phyloP scores from a whole-genome alignment of 2,329 filamentous ascomycete genomes.

The Botrytis byssoidea region DNA sequence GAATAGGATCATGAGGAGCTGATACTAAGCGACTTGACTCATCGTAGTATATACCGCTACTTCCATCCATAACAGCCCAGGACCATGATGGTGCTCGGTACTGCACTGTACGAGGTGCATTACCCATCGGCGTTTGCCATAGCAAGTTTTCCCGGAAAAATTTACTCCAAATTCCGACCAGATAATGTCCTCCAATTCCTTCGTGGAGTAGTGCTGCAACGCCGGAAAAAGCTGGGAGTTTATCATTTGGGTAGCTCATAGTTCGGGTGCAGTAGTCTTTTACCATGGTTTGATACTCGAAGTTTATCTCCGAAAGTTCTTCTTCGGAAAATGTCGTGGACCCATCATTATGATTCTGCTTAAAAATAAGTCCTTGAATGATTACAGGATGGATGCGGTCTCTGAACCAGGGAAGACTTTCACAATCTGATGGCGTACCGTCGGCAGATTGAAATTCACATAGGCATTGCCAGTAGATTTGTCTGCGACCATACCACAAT shows the following conservation, averaged over 20 bases:
- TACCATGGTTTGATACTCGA: not conserved
- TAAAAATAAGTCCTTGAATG: not conserved
- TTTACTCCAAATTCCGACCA: not conserved
- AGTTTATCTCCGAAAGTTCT: not conserved
- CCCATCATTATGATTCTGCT: not conserved
- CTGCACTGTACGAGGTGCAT: not conserved
- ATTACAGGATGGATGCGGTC: rapidly evolving
- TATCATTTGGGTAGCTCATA: not conserved
- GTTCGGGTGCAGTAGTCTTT: rapidly evolving
- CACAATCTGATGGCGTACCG: not conserved
- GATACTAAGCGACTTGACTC: not conserved
- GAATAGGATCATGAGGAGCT: not conserved
- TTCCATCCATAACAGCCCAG: not conserved
- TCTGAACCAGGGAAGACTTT: rapidly evolving
- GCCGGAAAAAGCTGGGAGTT: not conserved
- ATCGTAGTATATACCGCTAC: no score
- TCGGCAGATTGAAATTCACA: not conserved
- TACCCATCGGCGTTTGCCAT: rapidly evolving
- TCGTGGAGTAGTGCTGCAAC: not conserved
- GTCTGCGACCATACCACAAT: not conserved
- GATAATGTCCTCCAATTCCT: not conserved
- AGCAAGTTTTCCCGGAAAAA: not conserved
- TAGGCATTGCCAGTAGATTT: not conserved
- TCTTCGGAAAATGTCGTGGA: not conserved
- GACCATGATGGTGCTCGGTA: not conserved